These are phyloP conservation scores for Trypanosoma rangeli DNA, from an alignment of 208 protist genomes.

Conservation along the genomic window DNA sequence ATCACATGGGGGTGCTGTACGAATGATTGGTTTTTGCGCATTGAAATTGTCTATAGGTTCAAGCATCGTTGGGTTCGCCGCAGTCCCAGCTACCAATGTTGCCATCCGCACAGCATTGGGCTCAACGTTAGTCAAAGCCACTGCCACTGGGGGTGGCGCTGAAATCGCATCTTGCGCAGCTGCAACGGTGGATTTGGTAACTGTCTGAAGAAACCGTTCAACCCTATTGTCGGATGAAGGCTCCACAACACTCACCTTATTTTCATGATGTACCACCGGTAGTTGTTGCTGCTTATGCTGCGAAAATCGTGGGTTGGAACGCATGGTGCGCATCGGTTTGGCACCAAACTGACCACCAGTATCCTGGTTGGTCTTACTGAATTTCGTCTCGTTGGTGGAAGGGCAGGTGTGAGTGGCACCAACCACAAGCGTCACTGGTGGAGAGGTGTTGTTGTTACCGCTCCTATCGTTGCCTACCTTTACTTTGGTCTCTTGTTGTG, in stretches of 20 bases:
- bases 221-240: conserved; percentile 8
- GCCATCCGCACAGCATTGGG: conserved; percentile 9
- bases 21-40: conserved; percentile 61
- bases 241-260: not conserved
- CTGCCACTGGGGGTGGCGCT: conserved; percentile 17
- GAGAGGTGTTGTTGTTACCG: not conserved
- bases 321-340: conserved; percentile 2
- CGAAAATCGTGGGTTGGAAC: conserved; percentile 15
- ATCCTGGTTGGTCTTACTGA: not conserved
- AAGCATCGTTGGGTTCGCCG: conserved; percentile 43
- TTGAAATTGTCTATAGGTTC: conserved; percentile 67
- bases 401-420: not conserved
- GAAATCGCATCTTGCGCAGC: conserved; percentile 18
- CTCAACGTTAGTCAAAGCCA: conserved; percentile 9
- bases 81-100: conserved; percentile 22
- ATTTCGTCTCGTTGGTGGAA: not conserved
- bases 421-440: not conserved
- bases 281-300: conserved; percentile 2
- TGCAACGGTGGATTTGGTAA: conserved; percentile 11
- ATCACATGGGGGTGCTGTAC: conserved; percentile 44
- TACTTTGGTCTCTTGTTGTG: not conserved
- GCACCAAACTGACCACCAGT: not conserved
- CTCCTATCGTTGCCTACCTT: not conserved
- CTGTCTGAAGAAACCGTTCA: conserved; percentile 5
- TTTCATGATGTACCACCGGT: not conserved